These are phyloP conservation scores for Ophiocordyceps camponoti-floridani DNA, from an alignment of 2,329 filamentous ascomycete species.

Conservation along the genomic window DNA sequence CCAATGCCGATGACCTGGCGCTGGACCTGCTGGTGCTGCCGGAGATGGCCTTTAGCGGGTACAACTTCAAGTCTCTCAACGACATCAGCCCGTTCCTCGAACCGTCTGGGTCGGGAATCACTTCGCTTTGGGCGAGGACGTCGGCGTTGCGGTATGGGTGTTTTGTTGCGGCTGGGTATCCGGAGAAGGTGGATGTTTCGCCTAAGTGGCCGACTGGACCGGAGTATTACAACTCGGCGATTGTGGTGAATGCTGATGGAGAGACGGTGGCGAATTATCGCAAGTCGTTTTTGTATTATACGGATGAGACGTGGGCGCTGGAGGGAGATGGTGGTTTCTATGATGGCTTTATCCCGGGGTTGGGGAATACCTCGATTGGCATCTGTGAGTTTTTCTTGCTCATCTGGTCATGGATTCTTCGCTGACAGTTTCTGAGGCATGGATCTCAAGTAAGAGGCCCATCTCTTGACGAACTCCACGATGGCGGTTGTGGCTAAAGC, in stretches of 20 bases:
- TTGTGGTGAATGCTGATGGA: conserved; percentile 38
- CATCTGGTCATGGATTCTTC: not conserved
- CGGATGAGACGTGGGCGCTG: conserved; percentile 43
- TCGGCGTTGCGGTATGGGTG: conserved; percentile 50
- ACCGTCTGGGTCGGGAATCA: conserved; percentile 43
- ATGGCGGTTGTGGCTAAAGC: not conserved
- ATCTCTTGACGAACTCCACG: not conserved
- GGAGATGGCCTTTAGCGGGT: conserved; percentile 62
- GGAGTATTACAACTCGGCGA: conserved; percentile 35
- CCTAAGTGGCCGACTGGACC: conserved; percentile 29
- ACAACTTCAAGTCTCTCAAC: conserved; percentile 55
- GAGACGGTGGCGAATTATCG: conserved; percentile 43
- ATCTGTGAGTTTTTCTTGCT: conserved; percentile 24
- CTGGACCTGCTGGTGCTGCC: conserved; percentile 60
- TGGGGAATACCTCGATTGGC: conserved; percentile 37
- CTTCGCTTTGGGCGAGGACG: conserved; percentile 51
- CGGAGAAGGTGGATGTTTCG: conserved; percentile 42
- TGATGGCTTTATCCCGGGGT: conserved; percentile 20
- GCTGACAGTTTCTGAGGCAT: conserved; percentile 15
- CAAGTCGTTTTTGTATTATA: conserved; percentile 40
- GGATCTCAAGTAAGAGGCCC: conserved; percentile 37
- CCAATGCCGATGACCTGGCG: conserved; percentile 38
- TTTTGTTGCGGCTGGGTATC: conserved; percentile 54
- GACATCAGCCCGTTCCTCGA: conserved; percentile 56
- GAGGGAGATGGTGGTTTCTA: conserved; percentile 36